Evolutionary conservation across 2,329 filamentous ascomycete genomes (phyloP).

Genomic region (Cryphonectria naterciae): DNA sequence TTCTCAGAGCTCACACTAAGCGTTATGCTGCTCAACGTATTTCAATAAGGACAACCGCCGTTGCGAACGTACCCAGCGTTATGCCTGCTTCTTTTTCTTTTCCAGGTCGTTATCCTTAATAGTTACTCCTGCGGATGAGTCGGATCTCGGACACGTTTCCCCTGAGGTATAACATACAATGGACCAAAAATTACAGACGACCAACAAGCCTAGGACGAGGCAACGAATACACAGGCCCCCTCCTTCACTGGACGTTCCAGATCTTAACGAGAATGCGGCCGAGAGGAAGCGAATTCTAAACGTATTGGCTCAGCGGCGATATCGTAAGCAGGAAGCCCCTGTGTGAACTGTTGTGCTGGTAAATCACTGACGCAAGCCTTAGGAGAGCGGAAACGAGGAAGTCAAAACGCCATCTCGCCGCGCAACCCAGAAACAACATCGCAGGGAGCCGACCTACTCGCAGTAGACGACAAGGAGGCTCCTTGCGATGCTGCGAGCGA

Average conservation of each 20-base stretch:
- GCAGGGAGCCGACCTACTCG: background rate
- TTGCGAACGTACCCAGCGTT: background rate
- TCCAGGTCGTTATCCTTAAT: background rate
- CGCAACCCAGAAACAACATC: background rate
- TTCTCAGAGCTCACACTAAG: background rate
- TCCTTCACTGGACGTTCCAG: conserved; percentile 47
- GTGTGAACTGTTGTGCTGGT: conserved; percentile 24
- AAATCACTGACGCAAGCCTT: conserved; percentile 2
- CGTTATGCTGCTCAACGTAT: conserved; percentile 1
- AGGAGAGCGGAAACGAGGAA: conserved; percentile 38
- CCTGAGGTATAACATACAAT: background rate
- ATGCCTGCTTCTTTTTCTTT: background rate
- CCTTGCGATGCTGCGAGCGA: too few species aligned
- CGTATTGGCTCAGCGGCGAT: conserved; percentile 58
- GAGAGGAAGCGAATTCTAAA: conserved; percentile 59
- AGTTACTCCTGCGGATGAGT: background rate
- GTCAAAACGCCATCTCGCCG: background rate
- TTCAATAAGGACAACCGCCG: background rate
- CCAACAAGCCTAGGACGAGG: conserved; percentile 35
- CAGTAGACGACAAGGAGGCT: background rate
- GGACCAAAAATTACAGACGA: background rate
- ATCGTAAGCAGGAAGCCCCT: conserved; percentile 42
- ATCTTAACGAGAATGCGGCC: conserved; percentile 54
- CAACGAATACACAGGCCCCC: conserved; percentile 48
- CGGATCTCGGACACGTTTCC: background rate